Evolutionary conservation across 2,329 filamentous ascomycete genomes (phyloP), one percentile per base, ranked within the genome.

Genomic region (Aureobasidium sp.): DNA sequence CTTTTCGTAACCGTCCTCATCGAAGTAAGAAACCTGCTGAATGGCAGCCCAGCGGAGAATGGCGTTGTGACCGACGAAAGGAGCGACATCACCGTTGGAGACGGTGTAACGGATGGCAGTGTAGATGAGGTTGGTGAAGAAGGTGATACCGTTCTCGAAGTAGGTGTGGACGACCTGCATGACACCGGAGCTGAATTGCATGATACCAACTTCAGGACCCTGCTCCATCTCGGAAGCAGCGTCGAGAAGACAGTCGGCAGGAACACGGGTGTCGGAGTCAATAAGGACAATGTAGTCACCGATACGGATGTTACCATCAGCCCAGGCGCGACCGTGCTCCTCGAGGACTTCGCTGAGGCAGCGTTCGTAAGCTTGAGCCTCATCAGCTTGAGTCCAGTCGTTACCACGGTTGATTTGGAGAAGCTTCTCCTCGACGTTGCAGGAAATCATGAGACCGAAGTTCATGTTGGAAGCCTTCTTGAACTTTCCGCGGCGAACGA

Each of bases 41-140:
- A 86, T 75, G 9, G 84, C 84, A 53, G 78, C 77, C 88, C 88
- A 91, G 24, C 88, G 81, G 15, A 91, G 77, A 63, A 91, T 83
- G 1, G 88, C 88, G 68, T 91, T 91, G 76, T 91, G 88, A 0
- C 88, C 88, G 64, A 91, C 88, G 67, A 91, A 91, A 0, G 87
- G 87, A 0, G 87, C 85, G 7, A 87, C 82, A 59, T 91, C 88
- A 5, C 88, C 88, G 56, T 83, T 86, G 7, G 84, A 82, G 31
- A 90, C 86, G 22, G 85, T 83, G 68, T 86, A 91, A 29, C 82
- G 79, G 68, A 91, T 91, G 37, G 86, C 83, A 0, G 83, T 86
- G 76, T 91, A 92, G 67, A 91, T 84, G 57, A 91, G 80, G 69
- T 91, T 86, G 45, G 88, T 91, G 75, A 91, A 91, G 76, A 88